phyloP scores from a whole-genome alignment of 345 rosid genomes.

The Heritiera fomes region DNA sequence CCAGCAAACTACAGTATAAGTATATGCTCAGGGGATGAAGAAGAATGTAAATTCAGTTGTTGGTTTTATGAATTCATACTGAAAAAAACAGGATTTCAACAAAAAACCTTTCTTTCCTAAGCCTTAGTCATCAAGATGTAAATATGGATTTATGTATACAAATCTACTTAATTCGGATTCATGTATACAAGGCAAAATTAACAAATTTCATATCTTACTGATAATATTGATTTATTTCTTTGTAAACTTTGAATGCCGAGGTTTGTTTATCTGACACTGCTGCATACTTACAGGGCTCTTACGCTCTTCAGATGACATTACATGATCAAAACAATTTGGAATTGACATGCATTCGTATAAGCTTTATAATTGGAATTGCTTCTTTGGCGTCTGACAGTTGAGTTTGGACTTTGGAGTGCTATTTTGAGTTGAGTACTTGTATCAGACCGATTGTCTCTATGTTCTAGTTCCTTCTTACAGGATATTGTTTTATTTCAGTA shows the following conservation, averaged over 20 bases:
- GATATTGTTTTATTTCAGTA: neutral
- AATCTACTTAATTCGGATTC: no score
- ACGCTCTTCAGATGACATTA: slow-evolving; percentile 59
- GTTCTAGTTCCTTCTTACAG: no score
- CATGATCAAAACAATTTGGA: slow-evolving; percentile 34
- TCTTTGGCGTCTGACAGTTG: neutral
- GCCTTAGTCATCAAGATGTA: neutral
- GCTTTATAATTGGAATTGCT: slow-evolving; percentile 36
- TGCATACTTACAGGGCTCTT: slow-evolving; percentile 50
- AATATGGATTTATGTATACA: no score
- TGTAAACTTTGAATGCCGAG: neutral
- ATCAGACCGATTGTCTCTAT: no score
- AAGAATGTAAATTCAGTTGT: neutral
- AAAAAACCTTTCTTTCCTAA: neutral
- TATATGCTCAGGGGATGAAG: neutral
- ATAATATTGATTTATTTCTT: no score
- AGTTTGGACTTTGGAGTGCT: no score
- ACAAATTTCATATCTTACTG: no score
- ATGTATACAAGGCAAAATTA: no score
- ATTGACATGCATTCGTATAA: slow-evolving; percentile 64
- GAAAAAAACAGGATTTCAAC: no score
- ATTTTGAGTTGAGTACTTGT: no score
- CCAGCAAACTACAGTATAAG: no score
- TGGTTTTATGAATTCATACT: neutral
- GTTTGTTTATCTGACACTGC: neutral